Evolutionary conservation across 2,329 filamentous ascomycete species (phyloP).

Genomic region (Monilinia fructicola): DNA sequence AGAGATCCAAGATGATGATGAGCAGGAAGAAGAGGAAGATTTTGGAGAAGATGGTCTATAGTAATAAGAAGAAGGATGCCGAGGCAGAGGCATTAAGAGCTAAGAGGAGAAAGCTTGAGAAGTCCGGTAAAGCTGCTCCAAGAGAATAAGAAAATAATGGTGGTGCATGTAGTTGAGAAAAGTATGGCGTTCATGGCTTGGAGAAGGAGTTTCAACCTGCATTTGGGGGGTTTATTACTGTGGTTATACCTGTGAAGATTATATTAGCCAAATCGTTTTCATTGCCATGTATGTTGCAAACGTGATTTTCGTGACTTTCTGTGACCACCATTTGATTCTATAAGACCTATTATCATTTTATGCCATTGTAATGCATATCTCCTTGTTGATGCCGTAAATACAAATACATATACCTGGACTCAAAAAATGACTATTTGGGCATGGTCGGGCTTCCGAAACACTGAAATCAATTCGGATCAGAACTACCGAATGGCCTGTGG

Average conservation of each 20-base stretch:
- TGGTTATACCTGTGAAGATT: slow-evolving; percentile 19
- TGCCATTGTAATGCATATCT: background rate
- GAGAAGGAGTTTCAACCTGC: slow-evolving; percentile 23
- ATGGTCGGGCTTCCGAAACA: slow-evolving; percentile 9
- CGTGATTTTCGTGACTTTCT: background rate
- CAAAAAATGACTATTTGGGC: slow-evolving; percentile 2
- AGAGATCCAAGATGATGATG: slow-evolving; percentile 97
- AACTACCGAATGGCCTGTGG: slow-evolving; percentile 13
- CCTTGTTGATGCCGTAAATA: background rate
- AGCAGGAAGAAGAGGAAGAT: slow-evolving; percentile 96
- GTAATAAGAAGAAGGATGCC: slow-evolving; percentile 87
- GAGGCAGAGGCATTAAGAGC: slow-evolving; percentile 83
- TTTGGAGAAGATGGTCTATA: slow-evolving; percentile 96
- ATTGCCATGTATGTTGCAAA: background rate
- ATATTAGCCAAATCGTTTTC: slow-evolving; percentile 20
- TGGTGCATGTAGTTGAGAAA: slow-evolving; percentile 27
- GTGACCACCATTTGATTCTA: background rate
- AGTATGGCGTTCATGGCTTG: slow-evolving; percentile 32
- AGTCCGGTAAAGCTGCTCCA: slow-evolving; percentile 37
- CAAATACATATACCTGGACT: slow-evolving; percentile 14
- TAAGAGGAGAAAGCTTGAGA: slow-evolving; percentile 91
- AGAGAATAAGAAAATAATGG: slow-evolving; percentile 26
- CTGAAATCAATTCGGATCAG: slow-evolving; percentile 12
- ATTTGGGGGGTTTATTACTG: slow-evolving; percentile 21
- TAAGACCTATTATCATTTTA: background rate